These are phyloP conservation scores for Calonectria naviculata DNA, from an alignment of 2,329 filamentous ascomycete species.

Conservation along the genomic window DNA sequence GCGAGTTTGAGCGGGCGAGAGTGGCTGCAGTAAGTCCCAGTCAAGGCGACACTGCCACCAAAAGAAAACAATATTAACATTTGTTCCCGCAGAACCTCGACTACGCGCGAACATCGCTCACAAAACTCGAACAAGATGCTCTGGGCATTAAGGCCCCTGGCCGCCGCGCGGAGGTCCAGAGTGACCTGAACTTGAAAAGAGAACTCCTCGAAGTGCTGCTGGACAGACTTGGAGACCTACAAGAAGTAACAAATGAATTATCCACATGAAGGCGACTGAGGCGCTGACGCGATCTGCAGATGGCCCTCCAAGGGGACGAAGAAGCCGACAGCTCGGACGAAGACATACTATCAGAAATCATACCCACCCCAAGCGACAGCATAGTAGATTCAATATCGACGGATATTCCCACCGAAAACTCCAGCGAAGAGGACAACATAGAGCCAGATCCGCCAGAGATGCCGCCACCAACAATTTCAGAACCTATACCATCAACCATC, in stretches of 20 bases:
- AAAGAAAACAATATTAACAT: conserved; percentile 8
- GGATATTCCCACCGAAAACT: conserved; percentile 34
- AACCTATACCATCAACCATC: conserved; percentile 14
- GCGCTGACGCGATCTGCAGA: conserved; percentile 37
- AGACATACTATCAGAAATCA: conserved; percentile 66
- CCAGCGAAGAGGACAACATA: conserved; percentile 40
- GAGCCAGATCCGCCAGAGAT: conserved; percentile 61
- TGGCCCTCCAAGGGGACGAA: conserved; percentile 48
- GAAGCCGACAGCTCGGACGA: conserved; percentile 61
- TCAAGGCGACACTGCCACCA: background rate
- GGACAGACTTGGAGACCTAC: conserved; percentile 75
- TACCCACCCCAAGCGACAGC: conserved; percentile 66
- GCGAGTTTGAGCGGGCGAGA: conserved; percentile 71
- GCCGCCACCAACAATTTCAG: conserved; percentile 28
- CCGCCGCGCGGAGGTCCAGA: conserved; percentile 70
- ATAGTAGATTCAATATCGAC: conserved; percentile 52
- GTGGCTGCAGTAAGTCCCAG: conserved; percentile 55
- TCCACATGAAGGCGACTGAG: background rate
- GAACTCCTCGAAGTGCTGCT: conserved; percentile 74
- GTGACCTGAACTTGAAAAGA: conserved; percentile 72
- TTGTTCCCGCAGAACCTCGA: conserved; percentile 71
- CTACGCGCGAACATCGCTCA: conserved; percentile 75
- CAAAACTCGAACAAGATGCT: conserved; percentile 77
- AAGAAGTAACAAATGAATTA: conserved; percentile 60
- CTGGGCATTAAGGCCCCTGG: conserved; percentile 67